Base-by-base conservation (phyloP, 1,284 basidiomycete species). In the Caloboletus firmus region DNA sequence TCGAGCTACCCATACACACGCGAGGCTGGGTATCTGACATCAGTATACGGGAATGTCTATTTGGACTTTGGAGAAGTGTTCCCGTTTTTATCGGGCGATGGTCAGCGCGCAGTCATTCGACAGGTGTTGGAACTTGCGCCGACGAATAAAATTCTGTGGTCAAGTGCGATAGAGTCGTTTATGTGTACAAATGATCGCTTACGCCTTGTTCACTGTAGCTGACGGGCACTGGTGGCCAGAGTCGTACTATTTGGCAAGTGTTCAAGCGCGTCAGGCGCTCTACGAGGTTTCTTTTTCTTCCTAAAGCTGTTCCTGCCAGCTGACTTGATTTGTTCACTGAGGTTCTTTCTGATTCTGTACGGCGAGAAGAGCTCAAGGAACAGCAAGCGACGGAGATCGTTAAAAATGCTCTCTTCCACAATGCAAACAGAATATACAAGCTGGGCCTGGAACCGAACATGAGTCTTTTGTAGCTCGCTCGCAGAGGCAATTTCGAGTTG, bases 171-270 rank as follows among this genome's bases (percentile, higher is more conserved):
- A 2, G 20, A 8, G 41, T 32, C n/a, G 1, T 41, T 45, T 18
- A 13, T 42, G 18, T 34, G 5, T 11, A 8, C 10, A n/a, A 37
- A 30, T 17, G 45, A 35, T 26, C 13, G 31, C 53, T 59, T 12
- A 64, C 13, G 1, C 24, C 18, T 58, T 44, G 49, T 36, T 55
- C 30, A 45, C 48, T 45, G 20, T 45, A 88, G 86, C 84, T 22
- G 88, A 91, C 59, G 89, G 85, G 17, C 85, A 87, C 64, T 89
- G 83, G 78, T 89, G 85, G 81, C 89, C 89, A 4, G 89, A 91
- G 64, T 79, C 80, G 0, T 91, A 79, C 62, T 90, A 89, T 63
- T 72, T 91, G 11, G 86, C 82, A 1, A 76, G 76, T 3, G 48
- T 80, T 1, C 89, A 91, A 68, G 80, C 84, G 2, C 77, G 88